A percentile compares a stretch with the other conserved stretches of the same genome.
Conservation (phyloP, 2,329 filamentous ascomycete genomes). For the Cytospora paraplurivora region DNA sequence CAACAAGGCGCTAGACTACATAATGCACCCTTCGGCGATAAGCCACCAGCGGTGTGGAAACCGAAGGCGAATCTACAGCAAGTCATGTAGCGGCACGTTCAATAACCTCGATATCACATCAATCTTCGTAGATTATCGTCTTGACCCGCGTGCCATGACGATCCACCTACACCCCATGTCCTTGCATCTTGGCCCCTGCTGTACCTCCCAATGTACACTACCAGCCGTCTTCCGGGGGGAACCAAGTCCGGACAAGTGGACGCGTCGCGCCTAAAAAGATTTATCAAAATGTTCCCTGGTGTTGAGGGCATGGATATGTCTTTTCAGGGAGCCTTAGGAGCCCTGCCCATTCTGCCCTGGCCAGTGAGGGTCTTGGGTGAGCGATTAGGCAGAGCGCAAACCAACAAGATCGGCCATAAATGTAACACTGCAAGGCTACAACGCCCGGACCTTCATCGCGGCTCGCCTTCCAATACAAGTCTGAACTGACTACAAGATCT, state of each 20-base stretch:
- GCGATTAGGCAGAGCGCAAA: not conserved
- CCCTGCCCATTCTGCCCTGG: not conserved
- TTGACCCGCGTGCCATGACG: not conserved
- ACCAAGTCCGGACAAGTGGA: not conserved
- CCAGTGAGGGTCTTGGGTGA: slow-evolving; percentile 14
- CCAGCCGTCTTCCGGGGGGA: not conserved
- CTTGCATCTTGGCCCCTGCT: not conserved
- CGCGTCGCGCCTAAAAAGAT: not conserved
- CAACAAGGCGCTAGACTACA: not conserved
- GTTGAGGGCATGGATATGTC: not conserved
- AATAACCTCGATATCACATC: not conserved
- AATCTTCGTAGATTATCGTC: not conserved
- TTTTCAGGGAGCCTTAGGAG: not conserved
- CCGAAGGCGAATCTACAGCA: not conserved
- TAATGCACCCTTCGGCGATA: not conserved
- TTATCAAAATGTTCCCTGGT: not conserved
- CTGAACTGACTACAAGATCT: slow-evolving; percentile 1
- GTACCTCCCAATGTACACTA: not conserved
- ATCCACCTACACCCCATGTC: slow-evolving; percentile 1
- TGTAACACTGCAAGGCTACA: slow-evolving; percentile 6
- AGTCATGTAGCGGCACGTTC: not conserved
- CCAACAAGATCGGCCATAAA: not conserved
- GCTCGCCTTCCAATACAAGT: slow-evolving; percentile 4
- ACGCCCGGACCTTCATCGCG: slow-evolving; percentile 7
- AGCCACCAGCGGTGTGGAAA: not conserved